Conservation (phyloP, 1,284 basidiomycete species). For the Ustilago cynodontis region DNA sequence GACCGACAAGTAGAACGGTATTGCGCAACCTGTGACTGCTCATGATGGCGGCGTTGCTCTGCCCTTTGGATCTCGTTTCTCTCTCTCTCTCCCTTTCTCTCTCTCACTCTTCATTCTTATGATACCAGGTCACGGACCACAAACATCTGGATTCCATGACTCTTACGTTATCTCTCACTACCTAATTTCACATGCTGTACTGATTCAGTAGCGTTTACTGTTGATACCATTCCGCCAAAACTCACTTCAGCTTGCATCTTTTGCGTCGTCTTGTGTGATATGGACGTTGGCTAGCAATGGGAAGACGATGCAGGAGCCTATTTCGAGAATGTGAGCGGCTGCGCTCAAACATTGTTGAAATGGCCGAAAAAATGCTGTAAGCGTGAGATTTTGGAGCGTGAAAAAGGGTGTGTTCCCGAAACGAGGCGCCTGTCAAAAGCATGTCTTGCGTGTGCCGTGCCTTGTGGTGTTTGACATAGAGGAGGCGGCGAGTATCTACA, state of each 20-base stretch:
- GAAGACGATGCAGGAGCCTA: too few relatives aligned
- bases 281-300: too few relatives aligned
- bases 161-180: neutral
- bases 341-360: neutral
- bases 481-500: too few relatives aligned
- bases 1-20: too few relatives aligned
- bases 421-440: too few relatives aligned
- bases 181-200: neutral
- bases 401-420: neutral
- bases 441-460: neutral
- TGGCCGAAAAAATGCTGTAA: neutral
- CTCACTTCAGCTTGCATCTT: too few relatives aligned
- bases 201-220: neutral
- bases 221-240: neutral
- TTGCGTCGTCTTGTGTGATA: too few relatives aligned
- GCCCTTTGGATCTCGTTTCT: neutral
- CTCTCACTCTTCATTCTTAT: neutral
- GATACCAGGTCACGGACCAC: slow-evolving; percentile 23
- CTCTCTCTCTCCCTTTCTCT: neutral
- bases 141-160: slow-evolving; percentile 6
- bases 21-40: neutral
- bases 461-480: too few relatives aligned
- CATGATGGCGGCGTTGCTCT: slow-evolving; percentile 2
- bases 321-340: too few relatives aligned
- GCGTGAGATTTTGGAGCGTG: slow-evolving; percentile 17